Base-by-base conservation (phyloP, 164 flowering plant genomes). In the Euptelea pleiosperma region DNA sequence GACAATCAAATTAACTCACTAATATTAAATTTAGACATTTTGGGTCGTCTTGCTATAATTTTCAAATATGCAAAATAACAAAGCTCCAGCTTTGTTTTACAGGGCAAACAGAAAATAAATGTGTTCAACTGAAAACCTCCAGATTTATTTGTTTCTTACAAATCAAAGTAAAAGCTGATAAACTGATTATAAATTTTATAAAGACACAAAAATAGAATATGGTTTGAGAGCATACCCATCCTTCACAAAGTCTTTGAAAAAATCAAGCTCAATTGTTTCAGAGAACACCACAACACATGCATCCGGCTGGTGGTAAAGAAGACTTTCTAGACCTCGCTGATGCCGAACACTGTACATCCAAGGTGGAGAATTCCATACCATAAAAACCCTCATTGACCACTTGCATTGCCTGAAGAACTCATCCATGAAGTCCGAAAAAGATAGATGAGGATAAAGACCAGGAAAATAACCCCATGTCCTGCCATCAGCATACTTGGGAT, bases 301-400 rank as follows among this genome's bases (percentile, higher is more conserved):
- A 75, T 88, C 83, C 22, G 55, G 81, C 61, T 88, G 90, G 36
- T 82, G 87, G 34, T 67, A 64, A n/a, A 90, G 79, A 65, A 88
- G 70, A 53, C 96, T 92, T 78, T 89, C 97, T 57, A 93, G 83
- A n/a, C 89, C 86, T 45, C 99, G 61, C 64, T 88, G 94, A 56
- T 84, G 85, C 22, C 96, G 76, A 55, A 90, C 92, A 59, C 77
- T 73, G 60, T 49, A 87, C 89, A 79, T 81, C 99, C 99, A 93
- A 12, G 91, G 78, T 9, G 97, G 91, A 4, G 91, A 83, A 71
- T 93, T 93, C 97, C 99, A 90, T 30, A 90, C 87, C 99, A 93
- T 86, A 67, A 90, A 90, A 15, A 88, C 75, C 57, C 78, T 79
- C 78, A 88, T 44, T 3, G 58, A 63, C 69, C 97, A 93, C 42